These are phyloP conservation scores for Tetrapisispora phaffii DNA, from an alignment of 805 yeast genomes.

Conservation along the genomic window DNA sequence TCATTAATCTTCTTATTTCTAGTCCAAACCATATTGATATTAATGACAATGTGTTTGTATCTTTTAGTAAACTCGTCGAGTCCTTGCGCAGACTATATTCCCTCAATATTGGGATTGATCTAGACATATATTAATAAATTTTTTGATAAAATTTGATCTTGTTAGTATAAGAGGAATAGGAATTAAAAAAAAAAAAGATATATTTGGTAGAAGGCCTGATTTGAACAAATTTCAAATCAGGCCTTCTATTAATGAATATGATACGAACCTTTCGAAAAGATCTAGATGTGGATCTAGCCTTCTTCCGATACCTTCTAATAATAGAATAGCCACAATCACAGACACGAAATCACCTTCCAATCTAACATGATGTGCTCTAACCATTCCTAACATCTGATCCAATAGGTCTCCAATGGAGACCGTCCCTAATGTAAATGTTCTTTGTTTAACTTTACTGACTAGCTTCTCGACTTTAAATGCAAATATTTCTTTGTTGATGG, in stretches of 20 bases:
- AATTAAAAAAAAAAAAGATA: not conserved
- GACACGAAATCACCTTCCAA: constrained; percentile 97
- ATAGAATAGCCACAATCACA: constrained; percentile 83
- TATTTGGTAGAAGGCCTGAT: not conserved
- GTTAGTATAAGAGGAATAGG: not conserved
- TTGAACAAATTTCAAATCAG: constrained; percentile 5
- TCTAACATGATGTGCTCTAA: constrained; percentile 85
- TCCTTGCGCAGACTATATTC: constrained; percentile 64
- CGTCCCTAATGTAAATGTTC: constrained; percentile 88
- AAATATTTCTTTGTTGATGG: constrained; percentile 71
- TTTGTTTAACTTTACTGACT: constrained; percentile 67
- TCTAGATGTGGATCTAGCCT: constrained; percentile 89
- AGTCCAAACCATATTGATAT: constrained; percentile 83
- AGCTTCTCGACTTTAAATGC: constrained; percentile 79
- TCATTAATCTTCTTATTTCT: constrained; percentile 79
- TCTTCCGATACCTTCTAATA: constrained; percentile 91
- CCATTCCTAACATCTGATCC: constrained; percentile 84
- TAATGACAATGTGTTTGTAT: constrained; percentile 64
- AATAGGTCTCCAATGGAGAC: constrained; percentile 85
- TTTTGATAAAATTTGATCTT: not conserved
- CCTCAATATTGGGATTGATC: constrained; percentile 78
- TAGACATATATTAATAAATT: constrained; percentile 17
- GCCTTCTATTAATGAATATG: constrained; percentile 30
- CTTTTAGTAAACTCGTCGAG: constrained; percentile 45
- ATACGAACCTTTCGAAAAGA: constrained; percentile 91